A percentile compares a stretch with the other conserved stretches of the same genome.
Conservation (phyloP, 129 eudicot species). For the Dittrichia graveolens region DNA sequence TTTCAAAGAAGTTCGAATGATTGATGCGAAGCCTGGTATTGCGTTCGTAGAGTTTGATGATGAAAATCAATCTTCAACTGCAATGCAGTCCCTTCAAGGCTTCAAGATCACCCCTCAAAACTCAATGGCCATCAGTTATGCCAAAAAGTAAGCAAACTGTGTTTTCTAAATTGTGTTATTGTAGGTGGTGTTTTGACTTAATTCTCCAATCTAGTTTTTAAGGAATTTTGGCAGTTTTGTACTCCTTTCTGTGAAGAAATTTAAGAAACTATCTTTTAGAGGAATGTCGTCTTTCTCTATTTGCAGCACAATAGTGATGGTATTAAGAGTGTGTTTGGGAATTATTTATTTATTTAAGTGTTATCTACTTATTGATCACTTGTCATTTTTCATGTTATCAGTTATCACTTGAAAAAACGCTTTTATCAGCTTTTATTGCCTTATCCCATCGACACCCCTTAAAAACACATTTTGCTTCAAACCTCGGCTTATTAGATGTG, state of each 20-base stretch:
- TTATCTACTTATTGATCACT: no score
- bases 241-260: slow-evolving; percentile 29
- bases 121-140: slow-evolving; percentile 81
- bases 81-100: slow-evolving; percentile 94
- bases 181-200: slow-evolving; percentile 6
- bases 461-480: no score
- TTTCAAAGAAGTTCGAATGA: slow-evolving; percentile 89
- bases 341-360: no score
- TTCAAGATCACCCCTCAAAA: slow-evolving; percentile 89
- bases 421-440: no score
- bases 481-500: no score
- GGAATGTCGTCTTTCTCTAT: not conserved
- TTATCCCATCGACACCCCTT: no score
- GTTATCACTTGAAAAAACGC: no score
- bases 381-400: no score
- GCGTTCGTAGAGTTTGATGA: slow-evolving; percentile 97
- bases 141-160: slow-evolving; percentile 55
- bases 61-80: slow-evolving; percentile 75
- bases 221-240: slow-evolving; percentile 33
- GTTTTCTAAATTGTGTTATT: slow-evolving; percentile 13
- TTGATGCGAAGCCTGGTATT: slow-evolving; percentile 92
- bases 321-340: not conserved
- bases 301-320: not conserved
- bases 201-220: slow-evolving; percentile 16
- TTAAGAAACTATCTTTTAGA: slow-evolving; percentile 8